Percentiles rank a stretch among this genome's conserved stretches.
Conservation (phyloP, 2,329 filamentous ascomycete species). For the Alternaria dauci region DNA sequence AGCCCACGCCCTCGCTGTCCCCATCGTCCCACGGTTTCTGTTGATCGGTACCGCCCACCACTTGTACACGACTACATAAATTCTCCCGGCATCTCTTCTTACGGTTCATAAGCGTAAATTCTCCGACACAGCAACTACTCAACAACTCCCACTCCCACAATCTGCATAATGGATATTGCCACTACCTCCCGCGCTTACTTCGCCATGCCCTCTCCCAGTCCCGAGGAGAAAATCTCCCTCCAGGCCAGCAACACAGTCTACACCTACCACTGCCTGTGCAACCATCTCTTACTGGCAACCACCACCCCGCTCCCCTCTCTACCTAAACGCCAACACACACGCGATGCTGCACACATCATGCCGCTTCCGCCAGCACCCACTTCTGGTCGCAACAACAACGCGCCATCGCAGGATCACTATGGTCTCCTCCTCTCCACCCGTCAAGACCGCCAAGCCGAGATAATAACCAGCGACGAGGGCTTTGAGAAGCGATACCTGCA, state of each 20-base stretch:
- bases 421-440: slow-evolving; percentile 62
- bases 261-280: slow-evolving; percentile 73
- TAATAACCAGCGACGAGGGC: slow-evolving; percentile 67
- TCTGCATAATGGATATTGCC: slow-evolving; percentile 40
- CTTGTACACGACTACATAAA: slow-evolving; percentile 1
- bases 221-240: slow-evolving; percentile 45
- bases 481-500: slow-evolving; percentile 71
- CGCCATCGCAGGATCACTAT: slow-evolving; percentile 49
- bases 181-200: slow-evolving; percentile 44
- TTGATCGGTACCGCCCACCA: slow-evolving; percentile 14
- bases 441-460: slow-evolving; percentile 58
- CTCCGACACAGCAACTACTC: slow-evolving; percentile 2
- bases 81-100: background rate
- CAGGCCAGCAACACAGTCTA: slow-evolving; percentile 52
- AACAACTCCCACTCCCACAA: background rate
- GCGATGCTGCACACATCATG: slow-evolving; percentile 66
- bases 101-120: slow-evolving; percentile 5
- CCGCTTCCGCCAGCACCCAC: slow-evolving; percentile 56
- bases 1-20: background rate
- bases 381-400: slow-evolving; percentile 14
- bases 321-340: slow-evolving; percentile 59
- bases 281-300: slow-evolving; percentile 68
- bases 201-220: slow-evolving; percentile 43
- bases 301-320: slow-evolving; percentile 62
- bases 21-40: slow-evolving; percentile 3